These are phyloP conservation scores for Pachyrhizus erosus DNA, from an alignment of 306 rosid species.

Conservation along the genomic window DNA sequence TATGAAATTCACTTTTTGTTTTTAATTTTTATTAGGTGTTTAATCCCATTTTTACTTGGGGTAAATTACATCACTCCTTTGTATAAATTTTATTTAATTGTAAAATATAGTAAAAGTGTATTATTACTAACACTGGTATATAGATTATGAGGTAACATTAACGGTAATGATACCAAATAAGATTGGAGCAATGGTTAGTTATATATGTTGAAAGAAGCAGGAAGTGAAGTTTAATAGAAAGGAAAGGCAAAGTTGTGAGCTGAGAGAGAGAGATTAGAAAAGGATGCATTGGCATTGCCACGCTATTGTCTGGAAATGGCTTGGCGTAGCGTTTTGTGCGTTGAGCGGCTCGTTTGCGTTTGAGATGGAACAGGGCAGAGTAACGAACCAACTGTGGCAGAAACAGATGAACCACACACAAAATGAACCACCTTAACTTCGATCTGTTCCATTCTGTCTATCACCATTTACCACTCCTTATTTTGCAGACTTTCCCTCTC, in stretches of 20 bases:
- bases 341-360: constrained; percentile 46
- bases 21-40: no score
- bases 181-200: neutral
- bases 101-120: neutral
- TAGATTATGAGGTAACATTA: neutral
- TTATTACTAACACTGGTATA: neutral
- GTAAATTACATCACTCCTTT: no score
- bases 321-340: constrained; percentile 47
- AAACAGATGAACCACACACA: no score
- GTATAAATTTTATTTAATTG: neutral
- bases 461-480: neutral
- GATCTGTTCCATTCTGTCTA: no score
- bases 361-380: constrained; percentile 36
- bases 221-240: neutral
- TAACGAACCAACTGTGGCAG: neutral
- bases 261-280: neutral
- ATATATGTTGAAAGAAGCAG: no score
- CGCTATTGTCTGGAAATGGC: neutral
- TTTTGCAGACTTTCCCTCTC: neutral
- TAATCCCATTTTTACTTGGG: no score
- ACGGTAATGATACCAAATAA: neutral
- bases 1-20: neutral
- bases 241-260: neutral
- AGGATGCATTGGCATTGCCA: constrained; percentile 38
- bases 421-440: neutral